Evolutionary conservation across 768 basidiomycete species (phyloP).

Genomic region (Boletus subcaerulescens): DNA sequence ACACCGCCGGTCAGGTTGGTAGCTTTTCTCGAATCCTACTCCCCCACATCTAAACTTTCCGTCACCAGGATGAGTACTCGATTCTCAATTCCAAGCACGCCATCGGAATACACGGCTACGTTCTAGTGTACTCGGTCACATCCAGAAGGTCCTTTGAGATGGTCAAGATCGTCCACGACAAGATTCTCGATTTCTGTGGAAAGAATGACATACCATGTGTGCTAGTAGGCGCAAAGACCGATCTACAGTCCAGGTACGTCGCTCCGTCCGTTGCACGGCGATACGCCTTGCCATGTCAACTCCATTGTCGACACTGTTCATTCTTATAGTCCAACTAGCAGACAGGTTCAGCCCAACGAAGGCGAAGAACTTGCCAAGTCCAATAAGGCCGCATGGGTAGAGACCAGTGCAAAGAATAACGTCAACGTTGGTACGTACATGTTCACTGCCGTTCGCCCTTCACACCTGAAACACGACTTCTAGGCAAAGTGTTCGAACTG

Average conservation of each 20-base stretch:
- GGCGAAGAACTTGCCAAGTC: constrained; percentile 71
- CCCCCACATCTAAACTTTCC: constrained; percentile 4
- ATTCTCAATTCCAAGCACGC: constrained; percentile 92
- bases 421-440: constrained; percentile 79
- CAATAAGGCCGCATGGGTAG: constrained; percentile 77
- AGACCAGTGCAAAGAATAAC: constrained; percentile 86
- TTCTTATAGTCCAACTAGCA: constrained; percentile 41
- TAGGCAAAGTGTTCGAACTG: constrained; percentile 82
- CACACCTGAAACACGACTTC: not conserved
- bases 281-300: constrained; percentile 9
- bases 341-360: constrained; percentile 74
- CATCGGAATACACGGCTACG: constrained; percentile 95
- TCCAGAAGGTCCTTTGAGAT: constrained; percentile 91
- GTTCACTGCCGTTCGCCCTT: not conserved
- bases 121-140: constrained; percentile 94
- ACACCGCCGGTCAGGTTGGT: constrained; percentile 93
- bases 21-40: not conserved
- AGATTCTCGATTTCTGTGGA: constrained; percentile 87
- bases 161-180: constrained; percentile 90
- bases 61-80: constrained; percentile 80
- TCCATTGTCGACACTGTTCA: constrained; percentile 19
- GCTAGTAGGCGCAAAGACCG: constrained; percentile 90
- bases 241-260: constrained; percentile 73
- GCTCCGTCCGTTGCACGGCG: constrained; percentile 2
- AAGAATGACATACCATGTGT: constrained; percentile 85